A percentile compares a stretch with the other conserved stretches of the same genome.
These are phyloP conservation scores for Prunella vulgaris DNA, from an alignment of 257 asterid species.

Conservation along the genomic window DNA sequence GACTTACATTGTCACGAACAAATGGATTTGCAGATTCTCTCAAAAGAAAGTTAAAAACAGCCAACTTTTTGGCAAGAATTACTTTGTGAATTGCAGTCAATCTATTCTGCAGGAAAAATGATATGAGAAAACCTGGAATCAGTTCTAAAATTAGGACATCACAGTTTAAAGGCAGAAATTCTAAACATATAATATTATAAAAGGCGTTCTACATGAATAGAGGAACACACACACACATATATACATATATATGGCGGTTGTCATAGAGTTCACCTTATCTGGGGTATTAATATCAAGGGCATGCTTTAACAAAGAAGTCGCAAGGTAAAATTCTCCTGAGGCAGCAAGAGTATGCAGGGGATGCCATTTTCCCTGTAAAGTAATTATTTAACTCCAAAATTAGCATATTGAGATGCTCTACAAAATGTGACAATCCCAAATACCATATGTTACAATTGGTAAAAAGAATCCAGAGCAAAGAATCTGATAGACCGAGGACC, in stretches of 20 bases:
- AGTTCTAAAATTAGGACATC: neutral
- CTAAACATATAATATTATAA: neutral
- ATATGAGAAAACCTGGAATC: constrained; percentile 15
- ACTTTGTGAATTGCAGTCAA: constrained; percentile 86
- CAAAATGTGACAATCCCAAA: neutral
- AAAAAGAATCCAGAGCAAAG: neutral
- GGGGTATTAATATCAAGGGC: constrained; percentile 56
- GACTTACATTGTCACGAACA: constrained; percentile 71
- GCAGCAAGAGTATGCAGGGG: constrained; percentile 91
- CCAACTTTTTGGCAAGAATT: constrained; percentile 82
- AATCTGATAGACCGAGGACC: no score
- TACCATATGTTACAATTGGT: neutral
- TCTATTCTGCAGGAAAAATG: constrained; percentile 53
- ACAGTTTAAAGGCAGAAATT: constrained; percentile 3
- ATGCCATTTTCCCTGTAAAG: constrained; percentile 81
- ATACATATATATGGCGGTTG: neutral
- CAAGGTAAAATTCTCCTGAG: constrained; percentile 79
- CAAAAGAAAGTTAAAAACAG: constrained; percentile 75
- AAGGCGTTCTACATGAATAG: neutral
- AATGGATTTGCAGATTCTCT: constrained; percentile 88
- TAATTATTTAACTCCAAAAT: constrained; percentile 7
- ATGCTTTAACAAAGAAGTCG: constrained; percentile 66
- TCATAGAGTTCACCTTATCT: constrained; percentile 57
- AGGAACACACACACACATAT: neutral
- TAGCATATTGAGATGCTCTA: constrained; percentile 7